Conservation (phyloP, 2,329 filamentous ascomycete genomes). For the Arthrinium phaeospermum region DNA sequence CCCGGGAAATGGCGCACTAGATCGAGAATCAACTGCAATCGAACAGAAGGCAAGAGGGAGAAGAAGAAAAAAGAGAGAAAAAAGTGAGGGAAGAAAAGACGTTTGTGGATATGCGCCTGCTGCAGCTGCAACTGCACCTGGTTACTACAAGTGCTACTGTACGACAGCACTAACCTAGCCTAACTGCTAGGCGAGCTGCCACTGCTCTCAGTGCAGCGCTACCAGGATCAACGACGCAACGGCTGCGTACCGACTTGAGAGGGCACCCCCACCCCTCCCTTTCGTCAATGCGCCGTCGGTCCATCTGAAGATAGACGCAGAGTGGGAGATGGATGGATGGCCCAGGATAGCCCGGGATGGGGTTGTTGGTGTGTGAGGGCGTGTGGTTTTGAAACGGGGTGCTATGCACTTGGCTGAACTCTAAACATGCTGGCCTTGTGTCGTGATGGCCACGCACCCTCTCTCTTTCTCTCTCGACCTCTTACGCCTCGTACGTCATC, state of each 20-base stretch:
- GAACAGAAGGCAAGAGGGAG: background rate
- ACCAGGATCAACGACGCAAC: conserved; percentile 13
- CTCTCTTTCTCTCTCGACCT: background rate
- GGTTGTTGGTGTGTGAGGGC: background rate
- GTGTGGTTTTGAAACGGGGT: conserved; percentile 13
- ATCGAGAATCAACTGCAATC: background rate
- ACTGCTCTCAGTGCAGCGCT: conserved; percentile 1
- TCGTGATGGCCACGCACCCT: conserved; percentile 2
- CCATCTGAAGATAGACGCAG: background rate
- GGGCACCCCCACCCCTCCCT: background rate
- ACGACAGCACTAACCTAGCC: background rate
- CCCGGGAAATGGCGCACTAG: background rate
- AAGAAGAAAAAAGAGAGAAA: background rate
- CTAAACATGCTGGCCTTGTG: background rate
- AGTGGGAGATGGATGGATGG: background rate
- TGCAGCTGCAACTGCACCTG: background rate
- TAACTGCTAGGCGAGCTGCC: conserved; percentile 12
- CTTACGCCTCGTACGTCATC: background rate
- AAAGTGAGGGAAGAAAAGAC: background rate
- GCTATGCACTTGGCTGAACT: conserved; percentile 13
- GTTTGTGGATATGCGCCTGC: background rate
- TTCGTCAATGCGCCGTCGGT: conserved; percentile 9
- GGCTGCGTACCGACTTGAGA: conserved; percentile 11
- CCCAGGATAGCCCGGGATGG: too few relatives aligned
- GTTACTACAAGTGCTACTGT: background rate